Base-by-base conservation (phyloP, 257 asterid genomes). In the Capsicum chinense region DNA sequence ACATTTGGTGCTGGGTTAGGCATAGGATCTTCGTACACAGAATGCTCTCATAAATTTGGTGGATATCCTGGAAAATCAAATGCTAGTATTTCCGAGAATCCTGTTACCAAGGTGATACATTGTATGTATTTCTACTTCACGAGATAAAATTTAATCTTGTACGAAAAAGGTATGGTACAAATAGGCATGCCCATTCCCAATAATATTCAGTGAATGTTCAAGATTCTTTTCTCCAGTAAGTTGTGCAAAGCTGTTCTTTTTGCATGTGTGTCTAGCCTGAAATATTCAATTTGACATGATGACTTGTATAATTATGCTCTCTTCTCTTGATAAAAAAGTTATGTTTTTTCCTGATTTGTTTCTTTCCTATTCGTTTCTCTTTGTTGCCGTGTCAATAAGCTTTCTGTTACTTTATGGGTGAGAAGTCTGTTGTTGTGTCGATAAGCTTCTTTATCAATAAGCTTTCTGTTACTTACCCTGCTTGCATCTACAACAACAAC, bases 1-100 rank as follows among this genome's bases (percentile, higher is more conserved):
- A 93, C 96, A 80, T 91, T 95, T 83, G 99, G 95, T 83, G 97
- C 97, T 76, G 98, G 98, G 70, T 69, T 91, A 76, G 99, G 98
- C 64, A 86, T 95, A 74, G 99, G 99, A 79, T 91, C 96, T 86
- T 96, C 99, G 39, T 95, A 92, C 90, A 83, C 93, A 17, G 98
- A 95, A n/a, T 94, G 97, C 89, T 91, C 96, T 62, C 89, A 86
- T 47, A 93, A 87, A 74, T 90, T 91, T 86, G 92, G 79, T 82
- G 90, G 89, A 19, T 87, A 94, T 87, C 82, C 90, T 5, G 81
- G 89, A 48, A 89, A 89, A 85, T 84, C 87, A 85, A 86, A 88
- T 47, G 88, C 93, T 69, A 83, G 37, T 6, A 54, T 83, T 81
- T 56, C 92, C 58, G 86, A 89, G 10, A 81, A 89, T 69, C 85